Conservation (phyloP, 768 basidiomycete genomes). For the Panellus pusillus region DNA sequence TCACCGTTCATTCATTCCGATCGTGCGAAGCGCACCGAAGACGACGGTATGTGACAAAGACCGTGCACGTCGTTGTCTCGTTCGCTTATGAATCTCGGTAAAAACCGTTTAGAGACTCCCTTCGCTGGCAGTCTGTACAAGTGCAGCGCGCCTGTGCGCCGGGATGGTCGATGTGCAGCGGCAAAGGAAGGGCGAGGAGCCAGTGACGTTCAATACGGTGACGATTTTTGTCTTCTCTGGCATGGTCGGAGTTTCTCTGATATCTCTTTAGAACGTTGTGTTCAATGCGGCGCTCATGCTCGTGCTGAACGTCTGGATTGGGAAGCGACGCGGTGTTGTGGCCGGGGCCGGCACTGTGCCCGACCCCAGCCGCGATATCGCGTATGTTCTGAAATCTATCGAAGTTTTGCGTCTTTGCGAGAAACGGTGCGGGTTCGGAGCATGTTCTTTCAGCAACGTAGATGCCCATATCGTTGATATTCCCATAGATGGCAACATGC, state of each 20-base stretch:
- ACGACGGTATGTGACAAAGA: conserved; percentile 13
- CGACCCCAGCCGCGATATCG: too few relatives aligned
- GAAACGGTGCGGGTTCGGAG: too few relatives aligned
- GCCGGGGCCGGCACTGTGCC: too few relatives aligned
- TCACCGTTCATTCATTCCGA: conserved; percentile 79
- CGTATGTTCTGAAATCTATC: too few relatives aligned
- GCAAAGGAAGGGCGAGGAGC: conserved; percentile 30
- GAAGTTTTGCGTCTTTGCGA: too few relatives aligned
- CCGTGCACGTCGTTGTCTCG: too few relatives aligned
- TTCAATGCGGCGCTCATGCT: conserved; percentile 53
- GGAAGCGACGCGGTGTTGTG: conserved; percentile 31
- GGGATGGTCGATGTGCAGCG: conserved; percentile 63
- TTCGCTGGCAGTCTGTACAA: conserved; percentile 78
- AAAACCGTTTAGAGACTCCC: conserved; percentile 38
- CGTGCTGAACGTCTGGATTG: conserved; percentile 67
- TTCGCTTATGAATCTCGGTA: not conserved
- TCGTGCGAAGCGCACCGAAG: conserved; percentile 46
- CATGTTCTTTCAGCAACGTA: too few relatives aligned
- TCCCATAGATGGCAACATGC: too few relatives aligned
- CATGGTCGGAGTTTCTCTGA: conserved; percentile 1
- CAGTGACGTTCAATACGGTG: conserved; percentile 35
- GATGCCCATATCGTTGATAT: too few relatives aligned
- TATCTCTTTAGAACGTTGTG: conserved; percentile 29
- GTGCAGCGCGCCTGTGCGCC: conserved; percentile 74
- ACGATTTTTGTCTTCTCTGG: conserved; percentile 6